Conservation (phyloP, 148 eudicot species). For the Chenopodium suecicum region DNA sequence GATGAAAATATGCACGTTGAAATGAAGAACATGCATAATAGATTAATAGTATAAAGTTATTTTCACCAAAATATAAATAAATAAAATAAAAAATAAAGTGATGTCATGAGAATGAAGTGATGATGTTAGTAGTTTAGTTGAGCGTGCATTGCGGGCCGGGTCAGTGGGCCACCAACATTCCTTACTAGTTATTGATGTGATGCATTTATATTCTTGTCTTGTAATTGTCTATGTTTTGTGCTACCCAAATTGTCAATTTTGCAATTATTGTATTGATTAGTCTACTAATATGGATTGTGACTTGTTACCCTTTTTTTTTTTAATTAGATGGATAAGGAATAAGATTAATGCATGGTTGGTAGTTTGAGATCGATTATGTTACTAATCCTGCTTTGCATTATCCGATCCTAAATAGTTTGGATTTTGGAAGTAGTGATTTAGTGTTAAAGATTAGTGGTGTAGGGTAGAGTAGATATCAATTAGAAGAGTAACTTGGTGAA, state of each 20-base stretch:
- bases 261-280: neutral
- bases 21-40: neutral
- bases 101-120: conserved; percentile 9
- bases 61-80: too few relatives aligned
- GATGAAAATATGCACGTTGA: neutral
- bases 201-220: neutral
- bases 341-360: neutral
- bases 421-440: too few relatives aligned
- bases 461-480: too few relatives aligned
- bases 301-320: neutral
- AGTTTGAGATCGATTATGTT: neutral
- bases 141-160: neutral
- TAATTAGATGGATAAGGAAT: neutral
- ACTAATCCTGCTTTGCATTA: neutral
- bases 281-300: neutral
- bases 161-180: neutral
- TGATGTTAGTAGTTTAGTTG: neutral
- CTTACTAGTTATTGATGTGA: neutral
- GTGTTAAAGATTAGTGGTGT: too few relatives aligned
- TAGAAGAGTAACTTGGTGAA: too few relatives aligned
- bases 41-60: too few relatives aligned
- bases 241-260: neutral
- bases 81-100: neutral
- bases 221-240: neutral
- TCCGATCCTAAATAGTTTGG: neutral